These are phyloP conservation scores for Inonotus obliquus DNA, from an alignment of 1,284 basidiomycete species.

Conservation along the genomic window DNA sequence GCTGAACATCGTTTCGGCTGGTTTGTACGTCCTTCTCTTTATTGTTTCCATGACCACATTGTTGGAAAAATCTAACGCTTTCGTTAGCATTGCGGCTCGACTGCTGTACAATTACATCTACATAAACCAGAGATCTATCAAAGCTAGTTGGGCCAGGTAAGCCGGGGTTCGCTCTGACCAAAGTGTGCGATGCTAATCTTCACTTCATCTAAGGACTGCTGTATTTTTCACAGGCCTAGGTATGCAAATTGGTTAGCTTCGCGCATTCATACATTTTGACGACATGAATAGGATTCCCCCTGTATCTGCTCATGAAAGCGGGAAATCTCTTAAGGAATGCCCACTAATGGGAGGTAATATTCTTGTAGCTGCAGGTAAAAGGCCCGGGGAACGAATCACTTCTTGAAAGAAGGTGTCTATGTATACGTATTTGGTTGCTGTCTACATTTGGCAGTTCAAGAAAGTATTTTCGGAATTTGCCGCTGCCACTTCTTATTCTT, in stretches of 20 bases:
- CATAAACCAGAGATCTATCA: slow-evolving; percentile 20
- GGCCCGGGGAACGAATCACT: no score
- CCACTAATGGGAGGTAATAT: neutral
- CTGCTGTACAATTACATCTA: slow-evolving; percentile 23
- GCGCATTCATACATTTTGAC: neutral
- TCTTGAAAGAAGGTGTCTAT: no score
- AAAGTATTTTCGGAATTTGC: no score
- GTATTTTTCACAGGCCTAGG: slow-evolving; percentile 15
- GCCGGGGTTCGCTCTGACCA: neutral
- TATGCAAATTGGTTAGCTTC: slow-evolving; percentile 1
- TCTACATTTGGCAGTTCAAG: no score
- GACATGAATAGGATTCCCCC: slow-evolving; percentile 15
- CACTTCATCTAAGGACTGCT: slow-evolving; percentile 1
- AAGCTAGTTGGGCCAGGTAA: slow-evolving; percentile 17
- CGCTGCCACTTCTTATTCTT: no score
- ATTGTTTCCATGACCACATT: no score
- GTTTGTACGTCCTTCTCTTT: slow-evolving; percentile 15
- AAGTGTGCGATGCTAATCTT: neutral
- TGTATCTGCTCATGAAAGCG: slow-evolving; percentile 21
- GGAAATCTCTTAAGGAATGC: slow-evolving; percentile 17
- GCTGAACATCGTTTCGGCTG: slow-evolving; percentile 20
- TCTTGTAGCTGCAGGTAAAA: no score
- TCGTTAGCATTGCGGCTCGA: slow-evolving; percentile 16
- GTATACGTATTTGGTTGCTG: no score
- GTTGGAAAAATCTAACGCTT: neutral